Base-by-base conservation (phyloP, 169 alveolate genomes). In the Plasmodium ovale region DNA sequence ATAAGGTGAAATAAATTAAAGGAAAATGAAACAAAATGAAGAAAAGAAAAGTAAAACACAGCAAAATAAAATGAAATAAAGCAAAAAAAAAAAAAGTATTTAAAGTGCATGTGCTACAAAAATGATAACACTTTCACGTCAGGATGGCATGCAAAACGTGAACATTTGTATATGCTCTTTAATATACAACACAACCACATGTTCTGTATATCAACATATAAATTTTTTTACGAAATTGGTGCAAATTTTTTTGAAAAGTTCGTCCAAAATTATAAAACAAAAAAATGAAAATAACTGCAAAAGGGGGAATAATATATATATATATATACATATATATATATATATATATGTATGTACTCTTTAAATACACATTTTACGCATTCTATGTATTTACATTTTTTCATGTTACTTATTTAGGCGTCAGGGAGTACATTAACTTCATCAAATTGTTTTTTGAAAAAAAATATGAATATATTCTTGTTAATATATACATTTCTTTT, bases 301-400 rank as follows among this genome's bases (percentile, higher is more conserved):
- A 58, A 51, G 1, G 23, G 47, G n/a, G 59, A 39, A 73, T n/a
- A n/a, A n/a, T n/a, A n/a, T n/a, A n/a, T n/a, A n/a, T n/a, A n/a
- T n/a, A n/a, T n/a, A n/a, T n/a, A n/a, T n/a, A n/a, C n/a, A n/a
- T n/a, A n/a, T n/a, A n/a, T n/a, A n/a, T n/a, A n/a, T n/a, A n/a
- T n/a, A n/a, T n/a, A n/a, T n/a, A n/a, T n/a, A n/a, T n/a, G n/a
- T n/a, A n/a, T n/a, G 53, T 74, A 60, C 42, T 74, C 60, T 74
- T 42, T 49, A 65, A 65, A 64, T 79, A 65, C 77, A 79, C 21
- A 53, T 23, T 51, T 65, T 64, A 47, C 59, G 23, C 29, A 33
- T 49, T 79, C 49, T 79, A 79, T 64, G 65, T 79, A 51, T 27
- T 47, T 31, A 47, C n/a, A n/a, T n/a, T n/a, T 56, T 25, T 68